Evolutionary conservation across 164 flowering plant species (phyloP).

Genomic region (Berberis thunbergii): DNA sequence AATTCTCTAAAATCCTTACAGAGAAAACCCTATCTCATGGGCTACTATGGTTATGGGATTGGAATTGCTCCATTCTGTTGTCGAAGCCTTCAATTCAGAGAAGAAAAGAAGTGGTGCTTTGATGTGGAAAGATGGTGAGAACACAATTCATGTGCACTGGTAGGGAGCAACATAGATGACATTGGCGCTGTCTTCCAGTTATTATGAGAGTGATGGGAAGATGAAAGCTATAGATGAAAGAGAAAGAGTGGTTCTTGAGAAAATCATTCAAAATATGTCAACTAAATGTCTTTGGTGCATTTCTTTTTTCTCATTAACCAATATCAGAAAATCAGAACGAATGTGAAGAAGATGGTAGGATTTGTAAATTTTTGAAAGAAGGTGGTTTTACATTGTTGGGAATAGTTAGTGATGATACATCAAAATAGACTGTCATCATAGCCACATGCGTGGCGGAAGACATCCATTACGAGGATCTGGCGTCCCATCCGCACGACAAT

Average conservation of each 20-base stretch:
- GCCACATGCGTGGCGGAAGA: too few species aligned
- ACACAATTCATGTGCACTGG: constrained; percentile 49
- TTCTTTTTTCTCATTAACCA: constrained; percentile 50
- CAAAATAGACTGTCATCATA: too few species aligned
- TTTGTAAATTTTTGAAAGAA: constrained; percentile 22
- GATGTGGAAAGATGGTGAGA: constrained; percentile 25
- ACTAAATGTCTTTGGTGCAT: constrained; percentile 72
- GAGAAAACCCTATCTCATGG: constrained; percentile 65
- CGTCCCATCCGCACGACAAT: too few species aligned
- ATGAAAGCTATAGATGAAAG: constrained; percentile 22
- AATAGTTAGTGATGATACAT: constrained; percentile 27
- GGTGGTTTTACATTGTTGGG: constrained; percentile 47
- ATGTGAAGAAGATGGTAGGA: constrained; percentile 10
- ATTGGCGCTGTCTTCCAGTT: constrained; percentile 36
- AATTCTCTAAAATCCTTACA: constrained; percentile 58
- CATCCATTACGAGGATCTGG: too few species aligned
- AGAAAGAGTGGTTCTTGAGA: constrained; percentile 21
- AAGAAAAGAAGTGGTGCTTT: constrained; percentile 43
- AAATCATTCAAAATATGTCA: constrained; percentile 60
- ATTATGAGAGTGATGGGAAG: constrained; percentile 28
- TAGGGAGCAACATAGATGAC: constrained; percentile 83
- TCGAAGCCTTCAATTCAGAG: constrained; percentile 38
- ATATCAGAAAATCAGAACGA: constrained; percentile 16
- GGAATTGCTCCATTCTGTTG: constrained; percentile 20
- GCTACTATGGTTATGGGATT: constrained; percentile 29